Evolutionary conservation across 1,139 yeast genomes (phyloP).

Genomic region (Protomyces arabidopsidicola): DNA sequence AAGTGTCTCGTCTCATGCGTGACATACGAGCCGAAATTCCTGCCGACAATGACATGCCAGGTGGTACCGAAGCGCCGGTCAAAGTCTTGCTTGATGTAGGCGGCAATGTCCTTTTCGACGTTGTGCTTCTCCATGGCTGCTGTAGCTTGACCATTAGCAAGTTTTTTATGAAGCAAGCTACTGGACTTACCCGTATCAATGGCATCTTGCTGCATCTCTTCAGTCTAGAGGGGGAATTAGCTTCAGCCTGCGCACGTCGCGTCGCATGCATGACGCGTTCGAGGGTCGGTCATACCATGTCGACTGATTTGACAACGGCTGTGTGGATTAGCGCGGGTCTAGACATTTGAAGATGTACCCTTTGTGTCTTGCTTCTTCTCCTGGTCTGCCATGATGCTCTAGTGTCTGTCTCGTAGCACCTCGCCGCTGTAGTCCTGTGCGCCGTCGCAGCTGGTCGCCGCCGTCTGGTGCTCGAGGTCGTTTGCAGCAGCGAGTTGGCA

Average conservation of each 20-base stretch:
- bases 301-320: slow-evolving; percentile 46
- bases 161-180: background rate
- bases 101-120: slow-evolving; percentile 65
- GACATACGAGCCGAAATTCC: slow-evolving; percentile 87
- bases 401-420: background rate
- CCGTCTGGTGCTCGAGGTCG: background rate
- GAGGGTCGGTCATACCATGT: slow-evolving; percentile 40
- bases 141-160: slow-evolving; percentile 44
- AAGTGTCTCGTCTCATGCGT: slow-evolving; percentile 83
- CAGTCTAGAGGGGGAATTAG: slow-evolving; percentile 34
- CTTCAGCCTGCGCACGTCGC: background rate
- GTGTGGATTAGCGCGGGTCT: background rate
- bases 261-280: background rate
- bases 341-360: background rate
- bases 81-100: slow-evolving; percentile 68
- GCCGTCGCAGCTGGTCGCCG: no score
- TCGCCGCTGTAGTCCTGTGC: background rate
- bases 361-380: slow-evolving; percentile 8
- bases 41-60: slow-evolving; percentile 96
- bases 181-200: slow-evolving; percentile 37
- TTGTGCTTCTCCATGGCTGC: slow-evolving; percentile 58
- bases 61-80: slow-evolving; percentile 68
- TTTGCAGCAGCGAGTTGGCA: background rate
- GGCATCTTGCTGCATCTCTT: slow-evolving; percentile 39
- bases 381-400: slow-evolving; percentile 12